Evolutionary conservation across 805 yeast genomes (phyloP).

Genomic region (Candida rishiriensis): DNA sequence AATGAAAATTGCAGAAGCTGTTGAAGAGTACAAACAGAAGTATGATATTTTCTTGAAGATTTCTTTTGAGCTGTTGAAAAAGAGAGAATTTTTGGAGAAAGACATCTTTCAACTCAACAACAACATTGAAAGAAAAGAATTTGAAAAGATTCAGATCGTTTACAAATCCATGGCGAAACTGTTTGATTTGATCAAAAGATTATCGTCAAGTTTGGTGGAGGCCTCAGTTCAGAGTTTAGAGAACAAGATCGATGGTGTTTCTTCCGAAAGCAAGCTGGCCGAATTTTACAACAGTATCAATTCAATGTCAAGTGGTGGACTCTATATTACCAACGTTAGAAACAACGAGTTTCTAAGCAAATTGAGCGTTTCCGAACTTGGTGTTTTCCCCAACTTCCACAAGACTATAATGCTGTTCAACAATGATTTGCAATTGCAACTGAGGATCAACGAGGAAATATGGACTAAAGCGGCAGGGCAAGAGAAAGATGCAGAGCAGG

Average conservation of each 20-base stretch:
- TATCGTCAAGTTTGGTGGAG: not conserved
- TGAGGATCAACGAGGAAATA: slow-evolving; percentile 1
- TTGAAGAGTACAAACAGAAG: slow-evolving; percentile 4
- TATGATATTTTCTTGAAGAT: slow-evolving; percentile 5
- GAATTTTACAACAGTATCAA: slow-evolving; percentile 5
- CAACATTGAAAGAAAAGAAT: slow-evolving; percentile 14
- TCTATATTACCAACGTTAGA: slow-evolving; percentile 8
- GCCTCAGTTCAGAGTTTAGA: not conserved
- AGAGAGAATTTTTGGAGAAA: slow-evolving; percentile 10
- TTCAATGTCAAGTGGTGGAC: slow-evolving; percentile 11
- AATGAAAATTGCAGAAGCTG: not conserved
- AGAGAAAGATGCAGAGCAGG: not conserved
- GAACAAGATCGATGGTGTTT: not conserved
- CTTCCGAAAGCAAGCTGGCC: slow-evolving; percentile 5
- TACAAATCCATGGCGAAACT: slow-evolving; percentile 6
- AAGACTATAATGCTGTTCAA: slow-evolving; percentile 7
- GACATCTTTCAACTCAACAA: slow-evolving; percentile 10
- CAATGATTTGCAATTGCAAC: slow-evolving; percentile 30
- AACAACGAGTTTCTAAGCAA: slow-evolving; percentile 9
- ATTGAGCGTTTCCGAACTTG: slow-evolving; percentile 5
- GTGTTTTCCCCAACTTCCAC: slow-evolving; percentile 7
- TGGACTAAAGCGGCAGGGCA: not conserved
- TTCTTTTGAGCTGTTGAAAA: slow-evolving; percentile 4
- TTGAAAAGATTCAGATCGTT: slow-evolving; percentile 11
- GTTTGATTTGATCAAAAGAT: slow-evolving; percentile 2